These are phyloP conservation scores for Macrocybe sp. DNA, from an alignment of 1,284 basidiomycete genomes.

Conservation along the genomic window DNA sequence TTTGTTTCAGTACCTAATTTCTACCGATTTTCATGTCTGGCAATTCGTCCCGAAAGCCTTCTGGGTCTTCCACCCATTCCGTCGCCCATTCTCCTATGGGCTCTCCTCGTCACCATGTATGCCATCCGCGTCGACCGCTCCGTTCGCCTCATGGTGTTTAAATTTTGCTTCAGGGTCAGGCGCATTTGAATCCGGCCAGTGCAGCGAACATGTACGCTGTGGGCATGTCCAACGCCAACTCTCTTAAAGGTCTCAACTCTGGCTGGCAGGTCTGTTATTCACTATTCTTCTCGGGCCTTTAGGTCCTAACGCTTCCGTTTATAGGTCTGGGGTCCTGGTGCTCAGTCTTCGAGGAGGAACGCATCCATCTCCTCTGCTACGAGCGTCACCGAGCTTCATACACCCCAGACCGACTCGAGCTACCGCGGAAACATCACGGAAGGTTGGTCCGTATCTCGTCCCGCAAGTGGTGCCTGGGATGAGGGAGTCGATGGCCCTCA, in stretches of 20 bases:
- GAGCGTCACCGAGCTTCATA: constrained; percentile 45
- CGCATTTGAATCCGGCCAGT: constrained; percentile 38
- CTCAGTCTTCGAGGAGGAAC: constrained; percentile 50
- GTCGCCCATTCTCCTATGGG: constrained; percentile 53
- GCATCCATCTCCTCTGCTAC: constrained; percentile 57
- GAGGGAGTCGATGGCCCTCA: constrained; percentile 44
- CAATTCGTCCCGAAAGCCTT: constrained; percentile 56
- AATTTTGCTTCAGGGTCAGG: constrained; percentile 29
- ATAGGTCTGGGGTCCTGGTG: constrained; percentile 57
- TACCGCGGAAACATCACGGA: constrained; percentile 47
- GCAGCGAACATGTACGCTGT: constrained; percentile 49
- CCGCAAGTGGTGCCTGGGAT: constrained; percentile 58
- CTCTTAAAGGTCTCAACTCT: constrained; percentile 50
- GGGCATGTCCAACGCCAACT: constrained; percentile 41
- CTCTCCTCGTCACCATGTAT: constrained; percentile 49
- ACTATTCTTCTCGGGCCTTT: background rate
- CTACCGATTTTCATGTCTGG: constrained; percentile 43
- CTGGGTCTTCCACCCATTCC: constrained; percentile 61
- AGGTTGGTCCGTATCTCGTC: constrained; percentile 47
- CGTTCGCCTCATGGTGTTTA: constrained; percentile 4
- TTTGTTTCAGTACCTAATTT: constrained; percentile 20
- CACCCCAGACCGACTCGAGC: constrained; percentile 40
- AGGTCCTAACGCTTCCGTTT: constrained; percentile 7
- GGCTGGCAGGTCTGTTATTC: constrained; percentile 62
- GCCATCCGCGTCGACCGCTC: constrained; percentile 17